Conservation (phyloP, 306 rosid species). For the Arachis hypogaea region DNA sequence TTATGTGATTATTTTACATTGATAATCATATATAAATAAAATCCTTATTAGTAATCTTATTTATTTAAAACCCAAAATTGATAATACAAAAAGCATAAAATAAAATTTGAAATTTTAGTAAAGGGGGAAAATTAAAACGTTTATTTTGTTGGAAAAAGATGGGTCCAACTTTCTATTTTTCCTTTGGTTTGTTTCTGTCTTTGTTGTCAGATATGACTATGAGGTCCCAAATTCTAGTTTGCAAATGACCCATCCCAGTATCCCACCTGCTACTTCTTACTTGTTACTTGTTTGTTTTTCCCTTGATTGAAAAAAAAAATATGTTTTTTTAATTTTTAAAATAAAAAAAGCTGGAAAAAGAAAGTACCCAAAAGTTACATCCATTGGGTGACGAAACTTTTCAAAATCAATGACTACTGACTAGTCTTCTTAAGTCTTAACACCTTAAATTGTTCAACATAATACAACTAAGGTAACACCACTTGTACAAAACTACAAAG, state of each 20-base stretch:
- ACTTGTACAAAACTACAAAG: too few species aligned
- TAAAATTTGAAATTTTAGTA: too few species aligned
- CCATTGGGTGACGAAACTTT: not conserved
- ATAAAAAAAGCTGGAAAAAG: not conserved
- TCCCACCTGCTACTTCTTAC: not conserved
- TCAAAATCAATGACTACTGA: not conserved
- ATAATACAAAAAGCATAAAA: too few species aligned
- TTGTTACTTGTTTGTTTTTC: too few species aligned
- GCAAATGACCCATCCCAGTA: not conserved
- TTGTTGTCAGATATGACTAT: not conserved
- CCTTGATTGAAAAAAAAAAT: too few species aligned
- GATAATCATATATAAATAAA: too few species aligned
- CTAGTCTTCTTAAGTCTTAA: not conserved
- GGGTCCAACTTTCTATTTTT: not conserved
- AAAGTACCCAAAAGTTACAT: constrained; percentile 2
- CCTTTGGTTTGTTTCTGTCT: not conserved
- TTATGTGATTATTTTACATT: too few species aligned
- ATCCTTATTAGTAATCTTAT: too few species aligned
- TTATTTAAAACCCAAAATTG: too few species aligned
- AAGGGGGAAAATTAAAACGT: not conserved
- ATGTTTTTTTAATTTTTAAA: too few species aligned
- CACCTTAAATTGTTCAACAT: too few species aligned
- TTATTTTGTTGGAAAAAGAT: not conserved
- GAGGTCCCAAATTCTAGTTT: not conserved
- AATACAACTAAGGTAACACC: not conserved